phyloP scores from a whole-genome alignment of 306 rosid genomes.

The Nissolia schottii region DNA sequence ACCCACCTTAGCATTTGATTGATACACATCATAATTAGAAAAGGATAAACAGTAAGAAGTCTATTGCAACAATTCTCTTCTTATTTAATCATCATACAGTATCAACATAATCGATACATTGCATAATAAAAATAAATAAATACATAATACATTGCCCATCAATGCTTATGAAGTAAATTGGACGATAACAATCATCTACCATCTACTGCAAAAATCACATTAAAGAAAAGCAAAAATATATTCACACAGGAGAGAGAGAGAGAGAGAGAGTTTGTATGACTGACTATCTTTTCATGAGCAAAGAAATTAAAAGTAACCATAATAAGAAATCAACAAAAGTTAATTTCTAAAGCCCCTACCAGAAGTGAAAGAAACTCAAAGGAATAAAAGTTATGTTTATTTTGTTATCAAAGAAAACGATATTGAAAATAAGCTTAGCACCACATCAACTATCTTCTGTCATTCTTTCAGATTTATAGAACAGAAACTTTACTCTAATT shows the following conservation, averaged over 20 bases:
- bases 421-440: slow-evolving; percentile 15
- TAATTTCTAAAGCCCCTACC: neutral
- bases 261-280: neutral
- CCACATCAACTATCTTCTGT: neutral
- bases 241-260: slow-evolving; percentile 11
- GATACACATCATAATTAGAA: neutral
- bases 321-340: neutral
- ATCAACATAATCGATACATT: slow-evolving; percentile 20
- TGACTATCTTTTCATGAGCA: slow-evolving; percentile 2
- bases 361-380: slow-evolving; percentile 7
- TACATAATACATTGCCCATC: slow-evolving; percentile 7
- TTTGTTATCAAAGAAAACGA: neutral
- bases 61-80: neutral
- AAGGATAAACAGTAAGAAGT: neutral
- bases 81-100: slow-evolving; percentile 10
- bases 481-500: slow-evolving; percentile 7
- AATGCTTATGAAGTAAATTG: slow-evolving; percentile 8
- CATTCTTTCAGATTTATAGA: slow-evolving; percentile 9
- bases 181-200: slow-evolving; percentile 9
- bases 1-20: slow-evolving; percentile 19
- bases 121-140: no score
- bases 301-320: slow-evolving; percentile 1
- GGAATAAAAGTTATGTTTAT: neutral
- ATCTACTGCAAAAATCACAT: neutral
- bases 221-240: neutral